phyloP scores from a whole-genome alignment of 208 protist genomes.

The Trypanosoma scelopori region DNA sequence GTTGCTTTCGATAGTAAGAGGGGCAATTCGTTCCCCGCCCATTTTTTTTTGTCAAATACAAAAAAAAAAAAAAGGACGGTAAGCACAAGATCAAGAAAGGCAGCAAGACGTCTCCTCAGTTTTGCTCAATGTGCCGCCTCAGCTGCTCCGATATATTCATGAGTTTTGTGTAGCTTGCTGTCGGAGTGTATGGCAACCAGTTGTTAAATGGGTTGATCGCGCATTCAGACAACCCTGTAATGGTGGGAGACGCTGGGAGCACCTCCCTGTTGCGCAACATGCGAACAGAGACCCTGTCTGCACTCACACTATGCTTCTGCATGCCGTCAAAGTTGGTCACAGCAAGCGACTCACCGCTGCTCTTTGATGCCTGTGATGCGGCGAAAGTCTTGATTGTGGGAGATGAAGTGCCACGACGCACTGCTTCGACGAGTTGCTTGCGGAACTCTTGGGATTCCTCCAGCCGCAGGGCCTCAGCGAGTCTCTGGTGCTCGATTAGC shows the following conservation, averaged over 20 bases:
- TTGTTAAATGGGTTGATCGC: slow-evolving; percentile 2
- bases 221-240: background rate
- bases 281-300: background rate
- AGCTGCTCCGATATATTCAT: slow-evolving; percentile 25
- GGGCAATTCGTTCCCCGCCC: too few species aligned
- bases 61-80: background rate
- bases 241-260: background rate
- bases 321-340: background rate
- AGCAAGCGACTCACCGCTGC: background rate
- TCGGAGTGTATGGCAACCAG: slow-evolving; percentile 5
- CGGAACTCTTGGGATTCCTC: slow-evolving; percentile 16
- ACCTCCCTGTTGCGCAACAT: background rate
- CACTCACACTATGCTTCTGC: background rate
- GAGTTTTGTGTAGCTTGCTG: slow-evolving; percentile 14
- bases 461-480: slow-evolving; percentile 1
- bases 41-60: too few species aligned
- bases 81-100: background rate
- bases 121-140: slow-evolving; percentile 10
- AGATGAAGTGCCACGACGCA: slow-evolving; percentile 7
- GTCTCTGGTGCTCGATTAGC: slow-evolving; percentile 6
- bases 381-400: background rate
- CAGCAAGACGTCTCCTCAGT: background rate
- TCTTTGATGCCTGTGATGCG: background rate
- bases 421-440: slow-evolving; percentile 9
- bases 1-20: background rate